phyloP scores from a whole-genome alignment of 2,329 filamentous ascomycete species.

The Fusarium fracticaudum region DNA sequence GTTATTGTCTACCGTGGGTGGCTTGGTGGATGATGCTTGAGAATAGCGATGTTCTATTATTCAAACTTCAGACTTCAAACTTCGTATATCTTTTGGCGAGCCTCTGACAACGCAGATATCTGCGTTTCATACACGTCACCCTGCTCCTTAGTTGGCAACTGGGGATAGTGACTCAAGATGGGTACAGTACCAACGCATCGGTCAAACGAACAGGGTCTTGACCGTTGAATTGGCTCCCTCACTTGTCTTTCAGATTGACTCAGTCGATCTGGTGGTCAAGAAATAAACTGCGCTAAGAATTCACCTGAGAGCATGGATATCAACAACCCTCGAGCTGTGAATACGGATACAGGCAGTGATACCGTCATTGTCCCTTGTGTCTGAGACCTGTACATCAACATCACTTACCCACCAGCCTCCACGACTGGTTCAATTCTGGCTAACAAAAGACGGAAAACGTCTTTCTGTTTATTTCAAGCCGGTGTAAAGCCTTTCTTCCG shows the following conservation, averaged over 20 bases:
- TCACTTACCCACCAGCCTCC: background rate
- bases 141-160: constrained; percentile 12
- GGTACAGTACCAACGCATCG: background rate
- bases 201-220: background rate
- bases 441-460: background rate
- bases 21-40: background rate
- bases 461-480: background rate
- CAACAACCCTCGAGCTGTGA: background rate
- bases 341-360: background rate
- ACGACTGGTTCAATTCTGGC: background rate
- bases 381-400: background rate
- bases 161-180: background rate
- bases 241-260: constrained; percentile 16
- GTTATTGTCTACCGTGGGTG: background rate
- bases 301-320: background rate
- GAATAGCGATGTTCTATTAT: background rate
- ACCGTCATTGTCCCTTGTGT: background rate
- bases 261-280: background rate
- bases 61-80: background rate
- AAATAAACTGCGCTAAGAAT: background rate
- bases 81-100: constrained; percentile 1
- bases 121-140: constrained; percentile 30
- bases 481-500: constrained; percentile 13
- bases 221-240: constrained; percentile 8
- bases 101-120: constrained; percentile 11